Evolutionary conservation across 2,329 filamentous ascomycete genomes (phyloP).

Genomic region (Gaeumannomyces tritici): DNA sequence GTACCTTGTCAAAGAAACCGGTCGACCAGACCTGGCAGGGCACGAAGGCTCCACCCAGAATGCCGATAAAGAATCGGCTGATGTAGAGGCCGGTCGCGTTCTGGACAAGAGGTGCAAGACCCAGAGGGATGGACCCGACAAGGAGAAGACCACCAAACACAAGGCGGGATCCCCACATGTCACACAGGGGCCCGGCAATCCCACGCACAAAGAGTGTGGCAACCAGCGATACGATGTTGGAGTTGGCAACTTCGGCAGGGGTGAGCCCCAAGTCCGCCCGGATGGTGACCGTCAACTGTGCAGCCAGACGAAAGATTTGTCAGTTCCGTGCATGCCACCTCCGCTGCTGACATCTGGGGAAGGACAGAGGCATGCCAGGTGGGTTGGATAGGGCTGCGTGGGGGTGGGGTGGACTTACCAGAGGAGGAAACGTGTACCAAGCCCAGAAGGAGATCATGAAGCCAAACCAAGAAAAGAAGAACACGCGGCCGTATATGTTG

Average conservation of each 20-base stretch:
- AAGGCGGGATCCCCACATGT: slow-evolving; percentile 69
- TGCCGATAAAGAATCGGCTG: slow-evolving; percentile 71
- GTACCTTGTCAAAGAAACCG: slow-evolving; percentile 73
- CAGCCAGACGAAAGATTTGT: no score
- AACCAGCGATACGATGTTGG: slow-evolving; percentile 75
- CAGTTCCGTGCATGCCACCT: no score
- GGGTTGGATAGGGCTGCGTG: not conserved
- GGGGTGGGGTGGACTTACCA: slow-evolving; percentile 43
- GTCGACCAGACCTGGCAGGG: slow-evolving; percentile 91
- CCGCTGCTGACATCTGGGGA: not conserved
- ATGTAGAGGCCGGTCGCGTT: slow-evolving; percentile 58
- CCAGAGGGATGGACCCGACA: slow-evolving; percentile 69
- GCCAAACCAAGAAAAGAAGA: slow-evolving; percentile 82
- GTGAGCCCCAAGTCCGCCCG: slow-evolving; percentile 67
- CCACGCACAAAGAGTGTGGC: slow-evolving; percentile 70
- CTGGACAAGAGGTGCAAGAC: slow-evolving; percentile 68
- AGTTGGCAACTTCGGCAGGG: slow-evolving; percentile 68
- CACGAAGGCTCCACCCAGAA: slow-evolving; percentile 70
- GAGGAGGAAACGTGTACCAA: slow-evolving; percentile 85
- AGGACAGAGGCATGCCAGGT: not conserved
- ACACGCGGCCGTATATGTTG: slow-evolving; percentile 74
- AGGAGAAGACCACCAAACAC: slow-evolving; percentile 76
- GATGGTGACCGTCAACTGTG: slow-evolving; percentile 62
- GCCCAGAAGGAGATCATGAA: slow-evolving; percentile 86
- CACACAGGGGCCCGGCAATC: slow-evolving; percentile 74